A percentile compares a stretch with the other conserved stretches of the same genome.
These are phyloP conservation scores for Aspergillus ibericus DNA, from an alignment of 2,329 filamentous ascomycete species.

Conservation along the genomic window DNA sequence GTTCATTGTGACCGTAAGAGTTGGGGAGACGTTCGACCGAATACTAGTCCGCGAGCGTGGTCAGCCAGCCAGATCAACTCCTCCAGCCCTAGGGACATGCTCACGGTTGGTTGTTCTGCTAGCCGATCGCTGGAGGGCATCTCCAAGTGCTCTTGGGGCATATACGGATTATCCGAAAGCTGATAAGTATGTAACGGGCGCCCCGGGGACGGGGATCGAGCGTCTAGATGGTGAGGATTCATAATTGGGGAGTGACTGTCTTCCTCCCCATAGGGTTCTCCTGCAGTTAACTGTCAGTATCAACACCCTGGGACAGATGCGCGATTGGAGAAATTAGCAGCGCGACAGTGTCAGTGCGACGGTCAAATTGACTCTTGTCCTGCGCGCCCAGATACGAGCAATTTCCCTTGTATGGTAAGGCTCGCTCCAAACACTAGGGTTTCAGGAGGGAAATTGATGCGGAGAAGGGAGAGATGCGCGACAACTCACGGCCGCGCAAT, in stretches of 20 bases:
- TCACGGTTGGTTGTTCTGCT: slow-evolving; percentile 79
- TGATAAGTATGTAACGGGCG: slow-evolving; percentile 77
- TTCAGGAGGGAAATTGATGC: slow-evolving; percentile 22
- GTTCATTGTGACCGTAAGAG: slow-evolving; percentile 63
- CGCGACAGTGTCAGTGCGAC: neutral
- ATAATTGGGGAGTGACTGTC: slow-evolving; percentile 45
- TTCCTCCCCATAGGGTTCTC: slow-evolving; percentile 47
- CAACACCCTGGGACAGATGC: neutral
- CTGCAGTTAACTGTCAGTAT: slow-evolving; percentile 26
- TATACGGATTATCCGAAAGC: slow-evolving; percentile 75
- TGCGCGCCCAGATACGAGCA: neutral
- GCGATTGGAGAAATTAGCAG: neutral
- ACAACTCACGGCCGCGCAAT: slow-evolving; percentile 14
- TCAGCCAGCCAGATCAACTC: slow-evolving; percentile 10
- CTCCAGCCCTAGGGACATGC: slow-evolving; percentile 27
- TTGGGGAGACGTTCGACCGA: slow-evolving; percentile 68
- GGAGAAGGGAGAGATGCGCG: slow-evolving; percentile 18
- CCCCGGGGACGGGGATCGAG: slow-evolving; percentile 72
- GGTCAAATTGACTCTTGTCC: neutral
- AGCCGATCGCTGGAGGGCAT: slow-evolving; percentile 75
- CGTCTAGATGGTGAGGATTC: slow-evolving; percentile 55
- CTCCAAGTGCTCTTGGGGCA: slow-evolving; percentile 59
- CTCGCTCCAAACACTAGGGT: slow-evolving; percentile 15
- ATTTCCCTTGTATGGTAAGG: neutral
- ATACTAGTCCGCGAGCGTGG: slow-evolving; percentile 50